A percentile compares a stretch with the other conserved stretches of the same genome.
phyloP scores from a whole-genome alignment of 345 rosid species.

The Pseudoturritis turrita region DNA sequence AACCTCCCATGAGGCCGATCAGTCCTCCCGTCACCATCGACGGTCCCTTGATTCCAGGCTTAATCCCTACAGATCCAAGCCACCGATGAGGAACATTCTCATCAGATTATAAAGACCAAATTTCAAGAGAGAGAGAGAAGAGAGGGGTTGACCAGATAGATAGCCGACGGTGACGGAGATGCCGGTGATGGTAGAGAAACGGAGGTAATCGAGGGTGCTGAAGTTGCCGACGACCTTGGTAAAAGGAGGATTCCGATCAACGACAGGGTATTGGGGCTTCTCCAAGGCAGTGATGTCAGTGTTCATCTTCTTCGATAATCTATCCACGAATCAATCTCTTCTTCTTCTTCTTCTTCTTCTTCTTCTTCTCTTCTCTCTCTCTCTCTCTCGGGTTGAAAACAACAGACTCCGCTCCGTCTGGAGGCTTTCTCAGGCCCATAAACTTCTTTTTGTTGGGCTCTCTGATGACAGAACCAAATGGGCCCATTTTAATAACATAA shows the following conservation, averaged over 20 bases:
- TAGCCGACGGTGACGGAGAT: conserved; percentile 96
- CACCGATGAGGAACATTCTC: conserved; percentile 1
- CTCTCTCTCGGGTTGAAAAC: background rate
- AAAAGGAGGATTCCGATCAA: conserved; percentile 80
- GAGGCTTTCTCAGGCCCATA: background rate
- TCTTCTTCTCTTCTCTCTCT: background rate
- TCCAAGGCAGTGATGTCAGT: conserved; percentile 91
- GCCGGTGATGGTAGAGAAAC: conserved; percentile 70
- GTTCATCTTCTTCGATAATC: conserved; percentile 55
- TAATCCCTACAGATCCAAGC: conserved; percentile 50
- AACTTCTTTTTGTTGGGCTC: conserved; percentile 12
- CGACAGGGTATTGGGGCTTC: conserved; percentile 83
- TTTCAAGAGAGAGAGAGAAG: background rate
- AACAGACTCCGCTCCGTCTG: conserved; percentile 2
- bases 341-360: no score
- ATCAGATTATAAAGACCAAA: background rate
- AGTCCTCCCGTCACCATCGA: conserved; percentile 98
- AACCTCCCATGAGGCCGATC: conserved; percentile 97
- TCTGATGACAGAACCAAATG: background rate
- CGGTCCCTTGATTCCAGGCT: conserved; percentile 85
- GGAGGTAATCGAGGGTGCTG: conserved; percentile 73
- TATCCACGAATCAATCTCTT: background rate
- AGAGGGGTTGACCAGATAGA: conserved; percentile 56
- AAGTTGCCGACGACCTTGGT: conserved; percentile 81
- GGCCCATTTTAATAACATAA: background rate